Conservation (phyloP, 345 rosid genomes). For the Hibiscus tridactylites region DNA sequence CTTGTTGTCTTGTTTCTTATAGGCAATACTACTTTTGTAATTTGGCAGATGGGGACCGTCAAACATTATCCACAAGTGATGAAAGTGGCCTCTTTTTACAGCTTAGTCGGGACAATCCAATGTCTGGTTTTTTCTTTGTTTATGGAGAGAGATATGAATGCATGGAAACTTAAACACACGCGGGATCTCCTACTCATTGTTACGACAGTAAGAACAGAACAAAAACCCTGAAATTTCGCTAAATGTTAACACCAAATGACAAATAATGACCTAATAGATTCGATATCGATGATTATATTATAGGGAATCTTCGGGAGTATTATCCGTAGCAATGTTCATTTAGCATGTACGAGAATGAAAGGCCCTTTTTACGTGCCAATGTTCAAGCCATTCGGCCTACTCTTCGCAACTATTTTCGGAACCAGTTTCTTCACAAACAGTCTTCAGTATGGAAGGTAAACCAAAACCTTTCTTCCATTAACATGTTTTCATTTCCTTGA, state of each 20-base stretch:
- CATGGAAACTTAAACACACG: constrained; percentile 56
- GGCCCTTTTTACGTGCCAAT: constrained; percentile 60
- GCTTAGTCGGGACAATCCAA: constrained; percentile 64
- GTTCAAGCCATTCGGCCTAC: constrained; percentile 71
- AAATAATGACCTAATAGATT: background rate
- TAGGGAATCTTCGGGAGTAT: constrained; percentile 58
- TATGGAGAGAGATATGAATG: constrained; percentile 53
- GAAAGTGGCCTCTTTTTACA: constrained; percentile 59
- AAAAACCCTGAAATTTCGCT: background rate
- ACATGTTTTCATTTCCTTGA: background rate
- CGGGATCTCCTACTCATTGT: constrained; percentile 55
- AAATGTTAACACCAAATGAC: background rate
- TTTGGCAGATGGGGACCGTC: constrained; percentile 39
- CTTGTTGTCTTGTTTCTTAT: background rate
- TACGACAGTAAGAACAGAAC: constrained; percentile 36
- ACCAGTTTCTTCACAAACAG: constrained; percentile 58
- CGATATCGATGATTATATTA: background rate
- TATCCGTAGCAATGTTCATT: constrained; percentile 52
- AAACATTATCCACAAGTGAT: constrained; percentile 55
- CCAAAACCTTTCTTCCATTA: background rate
- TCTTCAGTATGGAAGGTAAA: constrained; percentile 72
- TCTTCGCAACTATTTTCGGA: constrained; percentile 57
- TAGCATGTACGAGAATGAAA: constrained; percentile 37
- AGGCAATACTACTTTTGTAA: background rate
- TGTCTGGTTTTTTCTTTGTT: constrained; percentile 43